A percentile compares a stretch with the other conserved stretches of the same genome.
Evolutionary conservation across 306 rosid species (phyloP).

Genomic region (Coriaria nepalensis): DNA sequence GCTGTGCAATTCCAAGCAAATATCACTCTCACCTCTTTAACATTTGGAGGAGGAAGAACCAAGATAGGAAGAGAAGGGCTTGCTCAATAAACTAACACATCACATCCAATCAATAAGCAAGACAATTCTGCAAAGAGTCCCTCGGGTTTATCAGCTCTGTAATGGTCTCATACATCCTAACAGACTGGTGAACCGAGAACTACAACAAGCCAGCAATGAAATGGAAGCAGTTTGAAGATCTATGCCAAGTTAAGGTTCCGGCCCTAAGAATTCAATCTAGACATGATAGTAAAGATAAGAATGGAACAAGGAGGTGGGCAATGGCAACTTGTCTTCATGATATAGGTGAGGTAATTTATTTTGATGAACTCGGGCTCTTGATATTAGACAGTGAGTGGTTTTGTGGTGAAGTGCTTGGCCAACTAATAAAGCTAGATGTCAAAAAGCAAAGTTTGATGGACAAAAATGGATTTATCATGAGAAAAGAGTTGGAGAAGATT

Average conservation of each 20-base stretch:
- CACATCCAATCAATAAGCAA: slow-evolving; percentile 61
- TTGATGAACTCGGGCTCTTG: slow-evolving; percentile 67
- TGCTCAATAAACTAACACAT: slow-evolving; percentile 65
- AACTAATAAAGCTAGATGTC: slow-evolving; percentile 50
- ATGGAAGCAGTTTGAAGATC: slow-evolving; percentile 78
- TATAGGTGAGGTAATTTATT: slow-evolving; percentile 76
- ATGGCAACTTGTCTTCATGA: slow-evolving; percentile 79
- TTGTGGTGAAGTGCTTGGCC: slow-evolving; percentile 77
- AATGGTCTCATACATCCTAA: slow-evolving; percentile 62
- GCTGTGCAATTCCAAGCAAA: slow-evolving; percentile 77
- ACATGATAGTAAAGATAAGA: slow-evolving; percentile 45
- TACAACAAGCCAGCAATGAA: slow-evolving; percentile 88
- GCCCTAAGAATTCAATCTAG: slow-evolving; percentile 62
- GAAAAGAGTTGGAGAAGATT: slow-evolving; percentile 67
- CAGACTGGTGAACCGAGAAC: slow-evolving; percentile 87
- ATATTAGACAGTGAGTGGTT: slow-evolving; percentile 91
- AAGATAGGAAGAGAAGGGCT: slow-evolving; percentile 77
- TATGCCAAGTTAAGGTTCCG: slow-evolving; percentile 71
- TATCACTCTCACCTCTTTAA: slow-evolving; percentile 42
- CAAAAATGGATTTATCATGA: slow-evolving; percentile 58
- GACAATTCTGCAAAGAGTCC: slow-evolving; percentile 82
- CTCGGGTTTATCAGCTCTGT: slow-evolving; percentile 82
- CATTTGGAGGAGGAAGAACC: slow-evolving; percentile 75
- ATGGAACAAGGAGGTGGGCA: slow-evolving; percentile 59
- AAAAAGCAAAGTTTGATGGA: slow-evolving; percentile 42